Conservation (phyloP, 805 yeast species). For the Lachancea kluyveri region DNA sequence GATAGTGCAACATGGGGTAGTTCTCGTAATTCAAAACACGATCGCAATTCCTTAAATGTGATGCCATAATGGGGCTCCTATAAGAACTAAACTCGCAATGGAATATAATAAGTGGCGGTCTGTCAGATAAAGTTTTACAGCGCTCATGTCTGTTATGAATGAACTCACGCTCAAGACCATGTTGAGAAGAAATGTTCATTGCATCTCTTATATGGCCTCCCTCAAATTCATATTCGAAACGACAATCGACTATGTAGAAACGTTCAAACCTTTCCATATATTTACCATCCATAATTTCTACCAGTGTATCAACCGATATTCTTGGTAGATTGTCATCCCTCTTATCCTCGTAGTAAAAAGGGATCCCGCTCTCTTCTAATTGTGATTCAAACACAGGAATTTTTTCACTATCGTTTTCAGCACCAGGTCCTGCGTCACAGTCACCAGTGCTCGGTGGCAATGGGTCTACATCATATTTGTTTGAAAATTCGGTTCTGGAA, state of each 20-base stretch:
- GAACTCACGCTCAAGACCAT: slow-evolving; percentile 57
- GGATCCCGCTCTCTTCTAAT: slow-evolving; percentile 54
- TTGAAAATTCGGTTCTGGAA: slow-evolving; percentile 41
- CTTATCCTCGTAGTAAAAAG: slow-evolving; percentile 39
- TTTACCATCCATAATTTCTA: slow-evolving; percentile 33
- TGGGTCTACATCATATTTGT: slow-evolving; percentile 31
- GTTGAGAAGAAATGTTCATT: slow-evolving; percentile 64
- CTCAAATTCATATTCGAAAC: slow-evolving; percentile 84
- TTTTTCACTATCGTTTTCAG: slow-evolving; percentile 1
- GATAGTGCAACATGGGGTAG: slow-evolving; percentile 80
- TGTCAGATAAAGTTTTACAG: slow-evolving; percentile 2
- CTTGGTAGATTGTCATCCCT: slow-evolving; percentile 45
- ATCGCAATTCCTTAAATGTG: slow-evolving; percentile 77
- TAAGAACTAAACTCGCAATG: slow-evolving; percentile 93
- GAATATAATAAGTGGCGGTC: slow-evolving; percentile 56
- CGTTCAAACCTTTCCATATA: slow-evolving; percentile 47
- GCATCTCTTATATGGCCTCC: slow-evolving; percentile 94
- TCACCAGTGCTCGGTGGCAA: too few species aligned
- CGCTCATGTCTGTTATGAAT: slow-evolving; percentile 19
- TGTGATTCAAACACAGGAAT: slow-evolving; percentile 42
- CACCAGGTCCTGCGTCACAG: slow-evolving; percentile 14
- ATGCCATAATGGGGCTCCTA: slow-evolving; percentile 92
- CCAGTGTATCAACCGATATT: slow-evolving; percentile 39
- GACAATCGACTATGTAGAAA: slow-evolving; percentile 68
- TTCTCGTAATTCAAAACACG: slow-evolving; percentile 62